Percentiles rank a stretch among this genome's conserved stretches.
phyloP scores from a whole-genome alignment of 768 basidiomycete genomes.

The Podaxis sp. region DNA sequence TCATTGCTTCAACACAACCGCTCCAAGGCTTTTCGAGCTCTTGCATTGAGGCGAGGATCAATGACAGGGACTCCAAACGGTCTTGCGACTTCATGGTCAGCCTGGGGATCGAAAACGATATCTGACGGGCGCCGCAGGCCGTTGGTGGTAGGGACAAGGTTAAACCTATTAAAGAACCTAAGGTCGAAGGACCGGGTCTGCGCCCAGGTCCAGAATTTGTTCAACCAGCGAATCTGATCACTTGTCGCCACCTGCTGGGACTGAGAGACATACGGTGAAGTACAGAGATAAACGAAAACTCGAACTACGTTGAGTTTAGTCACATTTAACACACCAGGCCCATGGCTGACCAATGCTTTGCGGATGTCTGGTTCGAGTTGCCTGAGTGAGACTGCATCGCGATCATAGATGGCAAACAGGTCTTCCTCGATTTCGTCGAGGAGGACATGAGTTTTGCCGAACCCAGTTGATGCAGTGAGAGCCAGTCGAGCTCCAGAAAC shows the following conservation, averaged over 20 bases:
- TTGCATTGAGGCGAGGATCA: slow-evolving; percentile 22
- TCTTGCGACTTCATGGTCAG: slow-evolving; percentile 7
- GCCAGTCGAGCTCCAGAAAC: slow-evolving; percentile 17
- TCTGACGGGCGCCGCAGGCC: slow-evolving; percentile 25
- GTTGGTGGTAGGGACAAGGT: slow-evolving; percentile 32
- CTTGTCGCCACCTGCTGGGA: slow-evolving; percentile 3
- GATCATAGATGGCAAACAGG: background rate
- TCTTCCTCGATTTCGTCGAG: slow-evolving; percentile 26
- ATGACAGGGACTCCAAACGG: slow-evolving; percentile 32
- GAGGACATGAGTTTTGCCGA: slow-evolving; percentile 21
- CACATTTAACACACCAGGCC: slow-evolving; percentile 31
- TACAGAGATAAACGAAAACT: slow-evolving; percentile 30
- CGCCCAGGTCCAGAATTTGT: slow-evolving; percentile 44
- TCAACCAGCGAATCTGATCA: slow-evolving; percentile 31
- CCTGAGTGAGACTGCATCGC: background rate
- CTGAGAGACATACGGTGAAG: background rate
- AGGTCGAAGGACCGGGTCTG: slow-evolving; percentile 19
- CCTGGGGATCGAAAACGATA: slow-evolving; percentile 25
- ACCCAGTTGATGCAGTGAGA: too few relatives aligned
- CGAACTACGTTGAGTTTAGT: slow-evolving; percentile 21
- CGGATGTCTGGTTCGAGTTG: background rate
- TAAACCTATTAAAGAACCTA: slow-evolving; percentile 16
- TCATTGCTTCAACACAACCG: background rate
- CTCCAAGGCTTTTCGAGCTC: slow-evolving; percentile 15
- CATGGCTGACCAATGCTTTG: slow-evolving; percentile 6